Conservation (phyloP, 2,329 filamentous ascomycete genomes). For the Aspergillus versicolor region DNA sequence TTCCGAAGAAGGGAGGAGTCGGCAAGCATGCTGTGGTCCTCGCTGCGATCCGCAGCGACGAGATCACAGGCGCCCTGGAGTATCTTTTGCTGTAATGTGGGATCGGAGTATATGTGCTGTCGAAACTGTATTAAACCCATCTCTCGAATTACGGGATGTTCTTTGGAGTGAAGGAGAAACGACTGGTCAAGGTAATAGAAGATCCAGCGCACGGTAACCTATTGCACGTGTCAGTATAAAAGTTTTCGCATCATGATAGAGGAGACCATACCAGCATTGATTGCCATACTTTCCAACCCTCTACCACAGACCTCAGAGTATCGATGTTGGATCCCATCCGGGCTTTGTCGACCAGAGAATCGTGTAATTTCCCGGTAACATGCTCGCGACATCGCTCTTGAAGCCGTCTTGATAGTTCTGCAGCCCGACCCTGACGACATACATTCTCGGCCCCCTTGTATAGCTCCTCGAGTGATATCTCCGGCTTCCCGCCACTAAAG, state of each 20-base stretch:
- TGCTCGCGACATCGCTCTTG: conserved; percentile 66
- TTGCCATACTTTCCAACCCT: conserved; percentile 76
- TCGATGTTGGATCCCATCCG: conserved; percentile 60
- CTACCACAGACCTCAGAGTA: conserved; percentile 59
- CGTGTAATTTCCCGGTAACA: conserved; percentile 56
- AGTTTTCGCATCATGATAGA: not conserved
- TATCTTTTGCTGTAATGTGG: conserved; percentile 53
- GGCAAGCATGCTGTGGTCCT: conserved; percentile 51
- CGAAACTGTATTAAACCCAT: conserved; percentile 77
- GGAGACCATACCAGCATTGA: conserved; percentile 63
- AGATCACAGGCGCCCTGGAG: conserved; percentile 74
- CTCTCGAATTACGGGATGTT: conserved; percentile 72
- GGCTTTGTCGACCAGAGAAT: conserved; percentile 57
- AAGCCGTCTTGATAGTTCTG: conserved; percentile 66
- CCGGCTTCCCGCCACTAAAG: conserved; percentile 63
- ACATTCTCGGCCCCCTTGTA: conserved; percentile 91
- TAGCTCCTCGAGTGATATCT: conserved; percentile 79
- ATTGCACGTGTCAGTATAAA: conserved; percentile 1
- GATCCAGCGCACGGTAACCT: conserved; percentile 78
- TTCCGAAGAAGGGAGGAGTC: conserved; percentile 68
- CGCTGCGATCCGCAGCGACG: conserved; percentile 68
- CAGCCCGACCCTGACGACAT: conserved; percentile 74
- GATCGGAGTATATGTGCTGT: conserved; percentile 56
- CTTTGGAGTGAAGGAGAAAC: conserved; percentile 74
- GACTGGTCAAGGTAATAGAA: conserved; percentile 94